These are phyloP conservation scores for Gossypium bickii DNA, from an alignment of 345 rosid genomes.

Conservation along the genomic window DNA sequence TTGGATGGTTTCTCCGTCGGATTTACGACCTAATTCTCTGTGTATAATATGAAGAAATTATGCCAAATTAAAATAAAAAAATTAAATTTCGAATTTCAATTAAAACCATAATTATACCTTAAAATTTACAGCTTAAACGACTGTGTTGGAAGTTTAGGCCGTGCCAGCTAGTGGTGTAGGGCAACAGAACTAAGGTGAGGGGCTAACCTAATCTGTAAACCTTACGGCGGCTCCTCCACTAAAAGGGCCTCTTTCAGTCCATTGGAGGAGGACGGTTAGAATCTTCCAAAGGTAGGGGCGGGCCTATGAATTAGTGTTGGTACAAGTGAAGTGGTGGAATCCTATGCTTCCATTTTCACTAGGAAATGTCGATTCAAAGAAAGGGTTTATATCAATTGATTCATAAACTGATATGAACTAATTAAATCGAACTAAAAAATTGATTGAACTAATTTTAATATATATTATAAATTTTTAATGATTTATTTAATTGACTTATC, in stretches of 20 bases:
- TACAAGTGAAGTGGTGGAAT: conserved; percentile 18
- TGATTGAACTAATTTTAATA: too few relatives aligned
- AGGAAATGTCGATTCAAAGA: too few relatives aligned
- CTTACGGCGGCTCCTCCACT: neutral
- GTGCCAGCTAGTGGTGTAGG: neutral
- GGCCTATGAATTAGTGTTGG: conserved; percentile 2
- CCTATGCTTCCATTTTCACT: conserved; percentile 24
- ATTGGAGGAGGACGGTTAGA: neutral
- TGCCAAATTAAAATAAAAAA: too few relatives aligned
- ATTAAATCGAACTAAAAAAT: too few relatives aligned
- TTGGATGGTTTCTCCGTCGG: conserved; percentile 80
- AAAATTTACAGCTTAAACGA: neutral
- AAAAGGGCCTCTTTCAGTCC: neutral
- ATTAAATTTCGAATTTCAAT: too few relatives aligned
- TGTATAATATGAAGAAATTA: too few relatives aligned
- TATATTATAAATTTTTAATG: too few relatives aligned
- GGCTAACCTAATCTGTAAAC: conserved; percentile 10
- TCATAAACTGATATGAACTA: too few relatives aligned
- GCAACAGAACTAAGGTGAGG: neutral
- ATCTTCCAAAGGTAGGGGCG: conserved; percentile 11
- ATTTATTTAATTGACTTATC: too few relatives aligned
- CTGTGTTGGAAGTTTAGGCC: neutral
- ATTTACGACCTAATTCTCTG: conserved; percentile 76
- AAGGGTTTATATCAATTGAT: too few relatives aligned
- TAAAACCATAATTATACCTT: too few relatives aligned